phyloP scores from a whole-genome alignment of 164 flowering plant genomes.

The Chloranthus sessilifolius region DNA sequence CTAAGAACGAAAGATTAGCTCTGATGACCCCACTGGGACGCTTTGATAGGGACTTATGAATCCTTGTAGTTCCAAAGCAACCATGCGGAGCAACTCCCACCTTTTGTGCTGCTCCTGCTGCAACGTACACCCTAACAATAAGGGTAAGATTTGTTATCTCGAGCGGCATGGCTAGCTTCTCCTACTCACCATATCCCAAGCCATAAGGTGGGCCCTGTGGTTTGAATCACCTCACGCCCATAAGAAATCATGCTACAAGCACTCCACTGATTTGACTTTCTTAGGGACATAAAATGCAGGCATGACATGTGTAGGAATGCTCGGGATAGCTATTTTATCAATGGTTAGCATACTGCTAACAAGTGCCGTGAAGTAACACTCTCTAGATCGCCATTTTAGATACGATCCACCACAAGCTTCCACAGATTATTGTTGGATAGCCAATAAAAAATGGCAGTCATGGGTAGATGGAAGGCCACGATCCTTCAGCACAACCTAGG shows the following conservation, averaged over 20 bases:
- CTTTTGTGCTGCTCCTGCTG: not conserved
- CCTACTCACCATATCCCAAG: not conserved
- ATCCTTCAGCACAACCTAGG: not conserved
- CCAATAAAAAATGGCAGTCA: not conserved
- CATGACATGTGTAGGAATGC: not conserved
- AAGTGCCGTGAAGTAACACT: not conserved
- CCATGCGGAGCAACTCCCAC: not conserved
- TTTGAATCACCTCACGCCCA: not conserved
- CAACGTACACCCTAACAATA: not conserved
- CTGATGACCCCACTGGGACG: not conserved
- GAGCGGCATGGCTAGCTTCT: not conserved
- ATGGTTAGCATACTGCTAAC: not conserved
- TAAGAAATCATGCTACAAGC: not conserved
- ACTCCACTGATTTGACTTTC: not conserved
- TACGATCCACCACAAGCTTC: slow-evolving; percentile 1
- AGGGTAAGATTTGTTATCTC: not conserved
- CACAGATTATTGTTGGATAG: not conserved
- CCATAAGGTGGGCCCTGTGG: not conserved
- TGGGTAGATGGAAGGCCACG: slow-evolving; percentile 1
- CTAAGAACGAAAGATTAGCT: not conserved
- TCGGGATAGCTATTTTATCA: not conserved
- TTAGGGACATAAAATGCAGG: not conserved
- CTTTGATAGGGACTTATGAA: not conserved
- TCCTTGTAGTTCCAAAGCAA: not conserved
- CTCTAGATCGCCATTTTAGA: not conserved